Evolutionary conservation across 345 rosid species (phyloP).

Genomic region (Melaleuca quinquenervia): DNA sequence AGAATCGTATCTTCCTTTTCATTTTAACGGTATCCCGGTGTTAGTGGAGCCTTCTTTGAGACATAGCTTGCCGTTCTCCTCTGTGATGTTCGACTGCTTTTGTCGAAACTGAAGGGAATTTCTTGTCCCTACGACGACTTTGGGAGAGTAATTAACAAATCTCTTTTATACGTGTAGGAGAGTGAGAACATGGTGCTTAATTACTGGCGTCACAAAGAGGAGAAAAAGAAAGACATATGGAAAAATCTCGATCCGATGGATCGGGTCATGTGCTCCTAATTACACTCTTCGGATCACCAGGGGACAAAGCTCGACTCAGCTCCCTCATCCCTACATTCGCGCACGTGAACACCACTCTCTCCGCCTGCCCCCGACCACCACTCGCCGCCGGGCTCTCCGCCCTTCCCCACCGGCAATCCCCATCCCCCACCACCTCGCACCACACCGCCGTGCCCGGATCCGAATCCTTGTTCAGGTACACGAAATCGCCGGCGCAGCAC

Average conservation of each 20-base stretch:
- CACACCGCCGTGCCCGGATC: conserved; percentile 19
- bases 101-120: background rate
- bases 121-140: background rate
- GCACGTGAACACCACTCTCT: conserved; percentile 29
- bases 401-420: conserved; percentile 29
- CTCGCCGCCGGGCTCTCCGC: conserved; percentile 10
- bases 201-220: background rate
- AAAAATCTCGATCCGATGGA: background rate
- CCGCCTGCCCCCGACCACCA: conserved; percentile 7
- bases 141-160: background rate
- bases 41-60: background rate
- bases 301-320: conserved; percentile 26
- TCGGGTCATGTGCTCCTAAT: background rate
- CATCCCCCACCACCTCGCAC: conserved; percentile 30
- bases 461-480: conserved; percentile 18
- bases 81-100: background rate
- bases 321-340: conserved; percentile 34
- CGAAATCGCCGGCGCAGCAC: conserved; percentile 16
- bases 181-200: background rate
- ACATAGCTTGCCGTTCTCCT: background rate
- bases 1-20: background rate
- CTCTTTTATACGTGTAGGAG: background rate
- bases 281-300: background rate
- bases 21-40: background rate
- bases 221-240: background rate